Base-by-base conservation (phyloP, 2,329 filamentous ascomycete genomes). In the Fusarium decemcellulare region DNA sequence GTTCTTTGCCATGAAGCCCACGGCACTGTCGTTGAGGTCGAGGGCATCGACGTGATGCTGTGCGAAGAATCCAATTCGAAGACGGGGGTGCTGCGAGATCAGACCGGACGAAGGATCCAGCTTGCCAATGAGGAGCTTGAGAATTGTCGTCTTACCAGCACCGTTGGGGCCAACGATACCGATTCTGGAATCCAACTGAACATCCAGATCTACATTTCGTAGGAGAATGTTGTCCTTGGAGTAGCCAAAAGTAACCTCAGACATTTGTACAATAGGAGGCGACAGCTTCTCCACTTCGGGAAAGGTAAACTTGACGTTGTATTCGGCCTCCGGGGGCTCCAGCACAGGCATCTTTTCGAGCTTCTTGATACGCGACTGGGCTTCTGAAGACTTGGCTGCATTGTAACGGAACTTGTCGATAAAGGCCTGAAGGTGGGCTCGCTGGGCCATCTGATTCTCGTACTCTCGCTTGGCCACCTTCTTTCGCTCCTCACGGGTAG, bases 351-450 rank as follows among this genome's bases (percentile, higher is more conserved):
- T 98, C 77, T 93, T 94, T 81, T 99, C 97, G 67, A 99, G 86
- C 80, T 99, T 99, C 88, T 99, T 99, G 88, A 99, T 98, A 76
- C 96, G 91, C 1, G 95, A 98, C 79, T 99, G 96, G 2, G 96
- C 96, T 85, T 99, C 96, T 9, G 95, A 97, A 1, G 96, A 98
- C 81, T 99, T 99, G 76, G 95, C 96, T 30, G 96, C 96, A 78
- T 99, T 99, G 87, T 99, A 99, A 56, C 96, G 91, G 87, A 99
- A 99, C 83, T 99, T 99, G 88, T 99, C 96, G 83, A 99, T 99
- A 82, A 99, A 99, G 30, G 93, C 91, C 84, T 99, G 96, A 68
- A 99, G 83, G 85, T 99, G 96, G 34, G 94, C 94, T 73, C 96
- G 89, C 81, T 95, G 90, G 1, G 88, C 94, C 94, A 98, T 97